phyloP scores from a whole-genome alignment of 2,329 filamentous ascomycete genomes.

The Neofusicoccum cordaticola region DNA sequence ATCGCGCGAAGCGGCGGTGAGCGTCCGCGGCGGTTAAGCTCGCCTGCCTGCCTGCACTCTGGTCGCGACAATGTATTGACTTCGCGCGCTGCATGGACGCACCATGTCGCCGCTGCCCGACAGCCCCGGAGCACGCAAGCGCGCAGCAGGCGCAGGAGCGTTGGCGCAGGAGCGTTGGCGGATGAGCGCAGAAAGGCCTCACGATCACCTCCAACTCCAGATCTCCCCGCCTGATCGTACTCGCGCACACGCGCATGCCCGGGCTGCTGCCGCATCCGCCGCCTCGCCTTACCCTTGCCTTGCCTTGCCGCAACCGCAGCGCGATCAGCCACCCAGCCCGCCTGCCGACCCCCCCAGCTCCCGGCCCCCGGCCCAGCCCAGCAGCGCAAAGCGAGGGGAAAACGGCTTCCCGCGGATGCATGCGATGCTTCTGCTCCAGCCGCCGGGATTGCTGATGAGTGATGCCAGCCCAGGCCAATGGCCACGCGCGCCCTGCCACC shows the following conservation, averaged over 20 bases:
- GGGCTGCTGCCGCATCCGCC: constrained; percentile 5
- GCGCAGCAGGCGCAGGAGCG: not conserved
- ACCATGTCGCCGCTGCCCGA: constrained; percentile 1
- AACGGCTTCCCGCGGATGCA: constrained; percentile 14
- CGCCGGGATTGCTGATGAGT: not conserved
- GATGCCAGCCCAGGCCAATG: not conserved
- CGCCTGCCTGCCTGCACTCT: not conserved
- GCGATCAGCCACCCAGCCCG: constrained; percentile 4
- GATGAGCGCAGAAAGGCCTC: not conserved
- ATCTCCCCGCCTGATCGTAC: constrained; percentile 14
- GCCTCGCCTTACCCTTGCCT: constrained; percentile 11
- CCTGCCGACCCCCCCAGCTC: not conserved
- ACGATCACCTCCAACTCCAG: constrained; percentile 3
- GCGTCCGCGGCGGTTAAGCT: not conserved
- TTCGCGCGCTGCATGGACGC: constrained; percentile 4
- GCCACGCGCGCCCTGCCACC: not conserved
- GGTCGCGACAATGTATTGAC: not conserved
- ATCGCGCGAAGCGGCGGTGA: constrained; percentile 13
- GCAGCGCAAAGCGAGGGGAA: constrained; percentile 5
- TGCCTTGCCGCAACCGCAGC: constrained; percentile 8
- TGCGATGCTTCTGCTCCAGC: constrained; percentile 6
- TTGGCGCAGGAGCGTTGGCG: not conserved
- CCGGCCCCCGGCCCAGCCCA: not conserved
- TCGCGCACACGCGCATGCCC: not conserved
- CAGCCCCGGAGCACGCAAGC: constrained; percentile 2